Conservation (phyloP, 768 basidiomycete species). For the Pulveroboletus sp. region DNA sequence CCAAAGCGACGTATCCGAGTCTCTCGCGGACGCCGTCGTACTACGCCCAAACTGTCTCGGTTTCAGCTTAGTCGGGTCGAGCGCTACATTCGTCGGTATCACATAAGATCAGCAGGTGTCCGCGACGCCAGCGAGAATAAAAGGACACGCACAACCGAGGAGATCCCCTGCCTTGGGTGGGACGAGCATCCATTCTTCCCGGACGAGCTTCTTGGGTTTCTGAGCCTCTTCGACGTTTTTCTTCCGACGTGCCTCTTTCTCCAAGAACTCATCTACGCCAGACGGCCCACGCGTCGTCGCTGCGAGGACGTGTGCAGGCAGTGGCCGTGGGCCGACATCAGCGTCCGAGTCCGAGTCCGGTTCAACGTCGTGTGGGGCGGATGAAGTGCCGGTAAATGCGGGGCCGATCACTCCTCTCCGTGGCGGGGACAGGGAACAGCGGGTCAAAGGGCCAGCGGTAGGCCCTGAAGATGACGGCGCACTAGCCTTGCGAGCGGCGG, state of each 20-base stretch:
- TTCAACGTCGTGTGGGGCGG: slow-evolving; percentile 23
- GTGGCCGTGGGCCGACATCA: slow-evolving; percentile 81
- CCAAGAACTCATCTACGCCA: slow-evolving; percentile 79
- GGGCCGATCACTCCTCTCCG: slow-evolving; percentile 47
- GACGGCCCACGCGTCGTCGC: slow-evolving; percentile 42
- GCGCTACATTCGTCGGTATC: slow-evolving; percentile 48
- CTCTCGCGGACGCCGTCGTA: slow-evolving; percentile 36
- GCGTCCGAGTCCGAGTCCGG: slow-evolving; percentile 63
- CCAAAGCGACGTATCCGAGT: slow-evolving; percentile 72
- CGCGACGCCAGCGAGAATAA: not conserved
- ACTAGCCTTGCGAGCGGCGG: slow-evolving; percentile 39
- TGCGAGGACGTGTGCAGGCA: slow-evolving; percentile 42
- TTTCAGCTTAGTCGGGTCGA: slow-evolving; percentile 84
- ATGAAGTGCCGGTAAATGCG: slow-evolving; percentile 42
- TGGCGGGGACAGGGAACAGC: slow-evolving; percentile 15
- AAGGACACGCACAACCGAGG: slow-evolving; percentile 60
- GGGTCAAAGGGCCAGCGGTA: slow-evolving; percentile 23
- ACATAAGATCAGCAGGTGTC: not conserved
- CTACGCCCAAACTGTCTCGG: slow-evolving; percentile 75
- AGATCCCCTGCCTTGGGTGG: slow-evolving; percentile 83
- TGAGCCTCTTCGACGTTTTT: slow-evolving; percentile 75
- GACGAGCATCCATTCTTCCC: slow-evolving; percentile 98
- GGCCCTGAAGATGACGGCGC: slow-evolving; percentile 22
- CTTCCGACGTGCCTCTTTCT: slow-evolving; percentile 73
- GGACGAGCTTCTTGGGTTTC: slow-evolving; percentile 71